Conservation (phyloP, 106 monocot species). For the Gastrodia elata region DNA sequence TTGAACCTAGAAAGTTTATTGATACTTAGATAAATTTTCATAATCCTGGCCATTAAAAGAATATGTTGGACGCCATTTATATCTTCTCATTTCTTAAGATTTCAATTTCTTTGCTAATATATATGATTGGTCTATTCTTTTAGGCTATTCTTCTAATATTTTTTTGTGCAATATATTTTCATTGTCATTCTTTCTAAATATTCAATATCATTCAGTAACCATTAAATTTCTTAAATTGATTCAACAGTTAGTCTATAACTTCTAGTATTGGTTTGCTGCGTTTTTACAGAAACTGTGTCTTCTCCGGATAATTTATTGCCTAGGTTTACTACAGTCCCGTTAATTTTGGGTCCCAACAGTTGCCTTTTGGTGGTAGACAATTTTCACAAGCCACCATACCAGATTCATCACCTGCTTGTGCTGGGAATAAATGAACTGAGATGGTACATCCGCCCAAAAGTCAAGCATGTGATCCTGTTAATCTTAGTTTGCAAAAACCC, state of each 20-base stretch:
- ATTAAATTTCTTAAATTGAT: background rate
- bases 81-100: no score
- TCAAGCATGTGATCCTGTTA: constrained; percentile 9
- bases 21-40: no score
- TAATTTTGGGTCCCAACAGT: constrained; percentile 22
- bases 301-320: constrained; percentile 25
- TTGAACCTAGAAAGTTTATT: no score
- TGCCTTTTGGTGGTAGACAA: constrained; percentile 10
- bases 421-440: constrained; percentile 18
- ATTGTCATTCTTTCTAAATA: background rate
- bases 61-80: no score
- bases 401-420: constrained; percentile 8
- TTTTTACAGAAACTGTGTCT: constrained; percentile 23
- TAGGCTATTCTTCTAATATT: background rate
- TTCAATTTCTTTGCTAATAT: background rate
- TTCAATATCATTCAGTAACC: background rate
- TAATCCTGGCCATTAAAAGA: no score
- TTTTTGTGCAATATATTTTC: background rate
- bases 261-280: constrained; percentile 13
- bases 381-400: constrained; percentile 12
- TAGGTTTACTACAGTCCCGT: constrained; percentile 18
- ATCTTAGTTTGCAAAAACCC: constrained; percentile 10
- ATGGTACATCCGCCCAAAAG: constrained; percentile 11
- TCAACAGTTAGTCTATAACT: constrained; percentile 5
- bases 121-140: background rate